These are phyloP conservation scores for Verticillium nonalfalfae DNA, from an alignment of 2,329 filamentous ascomycete genomes.

Conservation along the genomic window DNA sequence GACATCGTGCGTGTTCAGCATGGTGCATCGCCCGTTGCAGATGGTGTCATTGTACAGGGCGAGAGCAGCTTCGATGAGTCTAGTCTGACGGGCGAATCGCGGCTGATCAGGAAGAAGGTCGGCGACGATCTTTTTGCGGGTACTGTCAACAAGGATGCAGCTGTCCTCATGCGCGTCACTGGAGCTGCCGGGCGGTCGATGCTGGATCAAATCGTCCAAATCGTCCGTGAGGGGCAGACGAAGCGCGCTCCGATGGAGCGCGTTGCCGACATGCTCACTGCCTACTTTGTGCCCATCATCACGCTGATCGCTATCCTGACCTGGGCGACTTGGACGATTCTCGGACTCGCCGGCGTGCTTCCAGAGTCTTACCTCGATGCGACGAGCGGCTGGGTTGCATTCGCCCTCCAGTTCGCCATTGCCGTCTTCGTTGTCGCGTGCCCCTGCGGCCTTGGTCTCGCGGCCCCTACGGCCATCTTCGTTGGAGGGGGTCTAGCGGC, in stretches of 20 bases:
- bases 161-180: slow-evolving; percentile 58
- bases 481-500: slow-evolving; percentile 77
- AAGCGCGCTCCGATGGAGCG: slow-evolving; percentile 70
- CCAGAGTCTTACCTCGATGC: slow-evolving; percentile 50
- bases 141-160: slow-evolving; percentile 64
- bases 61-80: slow-evolving; percentile 78
- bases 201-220: slow-evolving; percentile 73
- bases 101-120: slow-evolving; percentile 53
- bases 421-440: slow-evolving; percentile 84
- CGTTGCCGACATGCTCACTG: slow-evolving; percentile 65
- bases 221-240: slow-evolving; percentile 72
- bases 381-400: slow-evolving; percentile 61
- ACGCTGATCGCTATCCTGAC: slow-evolving; percentile 63
- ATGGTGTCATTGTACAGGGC: slow-evolving; percentile 61
- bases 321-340: slow-evolving; percentile 64
- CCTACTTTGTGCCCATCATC: slow-evolving; percentile 71
- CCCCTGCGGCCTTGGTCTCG: slow-evolving; percentile 76
- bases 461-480: slow-evolving; percentile 81
- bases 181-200: slow-evolving; percentile 63
- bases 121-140: slow-evolving; percentile 66
- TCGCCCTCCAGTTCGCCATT: slow-evolving; percentile 77
- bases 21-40: slow-evolving; percentile 78
- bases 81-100: slow-evolving; percentile 76
- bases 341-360: slow-evolving; percentile 54
- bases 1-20: slow-evolving; percentile 70